A percentile compares a stretch with the other conserved stretches of the same genome.
Conservation (phyloP, 2,329 filamentous ascomycete species). For the Hirsutella thompsonii region DNA sequence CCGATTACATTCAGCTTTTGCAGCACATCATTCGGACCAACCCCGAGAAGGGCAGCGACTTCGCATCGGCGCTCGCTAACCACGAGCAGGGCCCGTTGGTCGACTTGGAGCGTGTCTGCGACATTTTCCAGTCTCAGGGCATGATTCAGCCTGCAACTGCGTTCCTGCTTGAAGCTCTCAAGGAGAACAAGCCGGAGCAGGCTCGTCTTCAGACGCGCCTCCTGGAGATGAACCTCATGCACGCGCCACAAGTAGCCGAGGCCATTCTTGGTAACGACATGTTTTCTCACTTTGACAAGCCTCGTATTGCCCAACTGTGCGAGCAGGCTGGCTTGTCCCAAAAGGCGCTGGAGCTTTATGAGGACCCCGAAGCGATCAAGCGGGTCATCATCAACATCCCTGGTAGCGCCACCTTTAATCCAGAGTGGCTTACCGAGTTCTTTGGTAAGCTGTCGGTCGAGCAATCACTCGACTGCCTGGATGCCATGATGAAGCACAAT, state of each 20-base stretch:
- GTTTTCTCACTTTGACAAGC: slow-evolving; percentile 94
- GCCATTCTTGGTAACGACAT: slow-evolving; percentile 97
- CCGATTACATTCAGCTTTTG: slow-evolving; percentile 87
- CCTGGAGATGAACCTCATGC: slow-evolving; percentile 94
- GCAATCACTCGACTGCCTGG: slow-evolving; percentile 83
- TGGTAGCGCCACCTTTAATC: slow-evolving; percentile 69
- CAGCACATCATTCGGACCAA: slow-evolving; percentile 87
- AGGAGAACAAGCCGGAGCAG: slow-evolving; percentile 90
- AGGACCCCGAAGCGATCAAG: slow-evolving; percentile 82
- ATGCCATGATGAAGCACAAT: slow-evolving; percentile 93
- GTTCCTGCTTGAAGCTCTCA: slow-evolving; percentile 91
- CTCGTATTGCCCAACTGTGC: slow-evolving; percentile 77
- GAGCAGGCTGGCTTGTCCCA: slow-evolving; percentile 83
- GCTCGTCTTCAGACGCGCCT: slow-evolving; percentile 86
- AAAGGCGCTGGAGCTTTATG: slow-evolving; percentile 86
- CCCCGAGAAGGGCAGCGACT: slow-evolving; percentile 88
- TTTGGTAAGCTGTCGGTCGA: slow-evolving; percentile 93
- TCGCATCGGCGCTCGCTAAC: slow-evolving; percentile 84
- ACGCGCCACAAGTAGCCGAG: slow-evolving; percentile 93
- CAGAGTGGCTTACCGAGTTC: slow-evolving; percentile 84
- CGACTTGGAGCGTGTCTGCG: slow-evolving; percentile 87
- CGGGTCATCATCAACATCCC: slow-evolving; percentile 76
- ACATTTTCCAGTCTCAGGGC: slow-evolving; percentile 95
- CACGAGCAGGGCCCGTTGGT: slow-evolving; percentile 78
- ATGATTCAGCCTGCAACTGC: slow-evolving; percentile 97